Evolutionary conservation across 495 filamentous ascomycete species (phyloP).

Genomic region (Neurospora tetraspora): DNA sequence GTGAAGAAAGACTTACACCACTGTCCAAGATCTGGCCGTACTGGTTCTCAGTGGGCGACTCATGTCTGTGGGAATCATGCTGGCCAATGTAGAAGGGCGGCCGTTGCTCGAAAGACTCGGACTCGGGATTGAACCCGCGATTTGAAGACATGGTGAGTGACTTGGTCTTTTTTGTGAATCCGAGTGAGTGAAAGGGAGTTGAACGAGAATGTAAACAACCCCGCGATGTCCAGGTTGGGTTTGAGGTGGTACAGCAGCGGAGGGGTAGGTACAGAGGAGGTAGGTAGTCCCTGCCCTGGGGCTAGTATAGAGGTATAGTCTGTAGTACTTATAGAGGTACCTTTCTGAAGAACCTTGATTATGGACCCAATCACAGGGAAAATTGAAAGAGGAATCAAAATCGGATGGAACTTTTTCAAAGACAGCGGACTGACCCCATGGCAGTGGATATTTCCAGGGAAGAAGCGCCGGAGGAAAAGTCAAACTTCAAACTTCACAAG

Average conservation of each 20-base stretch:
- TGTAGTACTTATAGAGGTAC: neutral
- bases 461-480: neutral
- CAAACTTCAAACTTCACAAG: neutral
- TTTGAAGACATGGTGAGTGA: slow-evolving; percentile 12
- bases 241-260: neutral
- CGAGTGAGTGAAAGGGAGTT: neutral
- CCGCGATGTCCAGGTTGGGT: neutral
- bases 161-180: neutral
- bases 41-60: slow-evolving; percentile 51
- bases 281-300: neutral
- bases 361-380: neutral
- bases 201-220: neutral
- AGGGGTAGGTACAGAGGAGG: neutral
- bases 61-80: slow-evolving; percentile 58
- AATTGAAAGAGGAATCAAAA: neutral
- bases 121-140: slow-evolving; percentile 33
- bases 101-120: slow-evolving; percentile 33
- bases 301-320: neutral
- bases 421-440: neutral
- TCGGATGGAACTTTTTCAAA: neutral
- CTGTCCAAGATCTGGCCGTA: slow-evolving; percentile 58
- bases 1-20: slow-evolving; percentile 36
- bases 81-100: slow-evolving; percentile 74
- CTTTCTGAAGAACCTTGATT: neutral
- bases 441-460: neutral